Conservation (phyloP, 495 filamentous ascomycete genomes). For the Trichoderma virens region DNA sequence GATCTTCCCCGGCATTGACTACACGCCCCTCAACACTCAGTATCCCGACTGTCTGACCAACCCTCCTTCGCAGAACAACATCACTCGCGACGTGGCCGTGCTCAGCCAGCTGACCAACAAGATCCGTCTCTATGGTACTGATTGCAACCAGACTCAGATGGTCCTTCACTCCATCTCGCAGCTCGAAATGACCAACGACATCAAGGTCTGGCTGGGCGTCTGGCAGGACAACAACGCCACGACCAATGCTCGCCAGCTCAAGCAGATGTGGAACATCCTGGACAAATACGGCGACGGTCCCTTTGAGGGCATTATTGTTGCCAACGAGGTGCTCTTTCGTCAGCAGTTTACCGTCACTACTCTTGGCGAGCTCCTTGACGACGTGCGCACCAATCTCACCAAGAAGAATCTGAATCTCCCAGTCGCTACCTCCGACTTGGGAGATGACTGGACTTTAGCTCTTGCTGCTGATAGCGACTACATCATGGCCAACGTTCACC, state of each 20-base stretch:
- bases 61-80: slow-evolving; percentile 83
- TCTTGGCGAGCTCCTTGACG: slow-evolving; percentile 56
- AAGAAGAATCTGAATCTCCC: slow-evolving; percentile 56
- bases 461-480: slow-evolving; percentile 67
- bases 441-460: slow-evolving; percentile 70
- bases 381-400: slow-evolving; percentile 66
- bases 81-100: slow-evolving; percentile 86
- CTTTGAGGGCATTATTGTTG: slow-evolving; percentile 83
- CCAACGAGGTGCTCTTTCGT: slow-evolving; percentile 90
- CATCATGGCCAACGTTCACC: slow-evolving; percentile 96
- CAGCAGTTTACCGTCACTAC: slow-evolving; percentile 57
- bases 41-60: slow-evolving; percentile 76
- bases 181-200: slow-evolving; percentile 57
- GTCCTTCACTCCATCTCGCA: slow-evolving; percentile 73
- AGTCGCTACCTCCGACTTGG: slow-evolving; percentile 85
- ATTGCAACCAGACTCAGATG: slow-evolving; percentile 98
- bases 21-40: slow-evolving; percentile 85
- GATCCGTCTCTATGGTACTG: slow-evolving; percentile 87
- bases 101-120: slow-evolving; percentile 86
- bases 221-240: slow-evolving; percentile 84
- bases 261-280: slow-evolving; percentile 73
- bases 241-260: slow-evolving; percentile 73
- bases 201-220: slow-evolving; percentile 94
- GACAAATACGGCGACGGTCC: slow-evolving; percentile 54
- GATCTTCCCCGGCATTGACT: slow-evolving; percentile 95